These are phyloP conservation scores for Mitosporidium daphniae DNA, from an alignment of 371 early-diverging fungal genomes.

Conservation along the genomic window DNA sequence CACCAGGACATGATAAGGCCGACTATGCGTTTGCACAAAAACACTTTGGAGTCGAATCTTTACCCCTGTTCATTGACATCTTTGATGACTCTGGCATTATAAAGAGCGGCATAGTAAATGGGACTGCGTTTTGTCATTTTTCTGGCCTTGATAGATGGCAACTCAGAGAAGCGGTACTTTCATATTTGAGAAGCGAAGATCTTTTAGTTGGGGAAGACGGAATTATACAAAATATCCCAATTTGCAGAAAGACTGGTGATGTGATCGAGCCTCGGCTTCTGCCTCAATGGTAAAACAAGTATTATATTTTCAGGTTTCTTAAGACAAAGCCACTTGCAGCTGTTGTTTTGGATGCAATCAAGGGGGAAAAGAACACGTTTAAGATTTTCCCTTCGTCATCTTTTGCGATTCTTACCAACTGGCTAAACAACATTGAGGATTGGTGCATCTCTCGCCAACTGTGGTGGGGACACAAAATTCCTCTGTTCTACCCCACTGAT, in stretches of 20 bases:
- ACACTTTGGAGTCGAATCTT: constrained; percentile 49
- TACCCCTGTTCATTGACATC: constrained; percentile 73
- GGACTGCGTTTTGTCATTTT: no score
- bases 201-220: constrained; percentile 47
- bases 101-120: no score
- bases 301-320: no score
- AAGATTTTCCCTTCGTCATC: no score
- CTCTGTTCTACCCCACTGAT: no score
- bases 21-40: constrained; percentile 90
- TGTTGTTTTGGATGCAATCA: constrained; percentile 19
- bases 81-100: constrained; percentile 76
- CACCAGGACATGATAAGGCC: constrained; percentile 94
- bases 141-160: constrained; percentile 82
- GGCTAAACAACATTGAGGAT: constrained; percentile 81
- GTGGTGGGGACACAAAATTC: constrained; percentile 98
- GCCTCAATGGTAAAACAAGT: constrained; percentile 96
- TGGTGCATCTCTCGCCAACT: constrained; percentile 92
- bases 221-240: constrained; percentile 69
- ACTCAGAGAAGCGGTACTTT: constrained; percentile 47
- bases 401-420: no score
- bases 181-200: constrained; percentile 43
- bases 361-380: no score
- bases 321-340: constrained; percentile 61
- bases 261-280: constrained; percentile 88
- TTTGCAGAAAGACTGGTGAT: constrained; percentile 72